Conservation (phyloP, 805 yeast genomes). For the Blastobotrys attinorum region DNA sequence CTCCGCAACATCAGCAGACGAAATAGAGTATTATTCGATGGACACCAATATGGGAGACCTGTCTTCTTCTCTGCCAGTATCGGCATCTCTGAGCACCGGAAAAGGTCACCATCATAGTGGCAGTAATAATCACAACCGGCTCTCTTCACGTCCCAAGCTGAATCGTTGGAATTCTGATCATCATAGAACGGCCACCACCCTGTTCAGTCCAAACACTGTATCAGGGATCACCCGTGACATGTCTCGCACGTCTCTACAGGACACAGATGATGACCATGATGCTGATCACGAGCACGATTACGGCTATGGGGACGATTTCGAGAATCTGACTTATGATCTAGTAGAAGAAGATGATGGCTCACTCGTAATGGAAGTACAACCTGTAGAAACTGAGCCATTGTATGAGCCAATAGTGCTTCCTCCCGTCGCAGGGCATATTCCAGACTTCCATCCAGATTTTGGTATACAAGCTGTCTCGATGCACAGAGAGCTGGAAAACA, state of each 20-base stretch:
- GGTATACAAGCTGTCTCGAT: slow-evolving; percentile 19
- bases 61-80: slow-evolving; percentile 1
- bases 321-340: background rate
- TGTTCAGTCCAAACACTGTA: background rate
- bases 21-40: background rate
- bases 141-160: slow-evolving; percentile 7
- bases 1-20: background rate
- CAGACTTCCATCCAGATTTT: slow-evolving; percentile 23
- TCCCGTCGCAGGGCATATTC: slow-evolving; percentile 20
- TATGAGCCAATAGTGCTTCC: slow-evolving; percentile 11
- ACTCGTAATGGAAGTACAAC: background rate
- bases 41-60: background rate
- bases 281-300: background rate
- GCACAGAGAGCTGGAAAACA: slow-evolving; percentile 17
- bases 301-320: too few species aligned
- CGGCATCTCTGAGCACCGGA: too few species aligned
- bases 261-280: background rate
- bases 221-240: background rate
- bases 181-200: slow-evolving; percentile 12
- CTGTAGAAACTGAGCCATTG: background rate
- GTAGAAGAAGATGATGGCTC: background rate
- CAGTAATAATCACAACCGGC: background rate
- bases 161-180: slow-evolving; percentile 6
- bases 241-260: background rate
- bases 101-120: slow-evolving; percentile 1